Evolutionary conservation across 176 grass and related monocot species (phyloP).

Genomic region (Tillandsia fasciculata): DNA sequence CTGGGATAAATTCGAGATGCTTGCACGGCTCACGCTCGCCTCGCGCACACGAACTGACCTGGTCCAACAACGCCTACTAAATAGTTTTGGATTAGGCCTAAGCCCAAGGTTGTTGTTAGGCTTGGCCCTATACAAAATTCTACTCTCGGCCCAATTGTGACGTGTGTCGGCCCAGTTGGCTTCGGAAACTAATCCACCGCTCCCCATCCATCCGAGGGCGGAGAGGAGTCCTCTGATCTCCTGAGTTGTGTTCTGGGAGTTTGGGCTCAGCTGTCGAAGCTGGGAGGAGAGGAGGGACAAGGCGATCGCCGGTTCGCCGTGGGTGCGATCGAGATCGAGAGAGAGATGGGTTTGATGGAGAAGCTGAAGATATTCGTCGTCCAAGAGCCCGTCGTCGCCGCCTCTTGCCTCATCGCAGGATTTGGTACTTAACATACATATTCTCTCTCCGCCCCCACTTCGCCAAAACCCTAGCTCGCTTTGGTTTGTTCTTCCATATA

Average conservation of each 20-base stretch:
- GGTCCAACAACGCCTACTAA: too few relatives aligned
- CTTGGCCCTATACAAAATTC: too few relatives aligned
- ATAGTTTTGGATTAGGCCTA: too few relatives aligned
- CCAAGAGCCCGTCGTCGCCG: slow-evolving; percentile 70
- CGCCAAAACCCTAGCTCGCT: slow-evolving; percentile 14
- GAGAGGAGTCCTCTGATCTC: background rate
- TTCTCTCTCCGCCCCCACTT: slow-evolving; percentile 4
- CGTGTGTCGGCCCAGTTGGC: too few relatives aligned
- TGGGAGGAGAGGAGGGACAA: background rate
- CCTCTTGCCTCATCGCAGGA: slow-evolving; percentile 87
- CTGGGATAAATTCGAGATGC: background rate
- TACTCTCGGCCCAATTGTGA: too few relatives aligned
- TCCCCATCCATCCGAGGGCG: background rate
- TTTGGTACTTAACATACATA: slow-evolving; percentile 34
- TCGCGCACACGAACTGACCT: too few relatives aligned
- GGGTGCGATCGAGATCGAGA: background rate
- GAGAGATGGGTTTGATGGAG: slow-evolving; percentile 52
- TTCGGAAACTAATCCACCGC: too few relatives aligned
- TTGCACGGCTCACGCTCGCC: too few relatives aligned
- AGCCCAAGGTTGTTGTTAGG: too few relatives aligned
- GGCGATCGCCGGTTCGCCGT: background rate
- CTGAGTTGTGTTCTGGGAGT: background rate
- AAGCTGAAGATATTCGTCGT: slow-evolving; percentile 82
- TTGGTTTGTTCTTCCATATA: background rate
- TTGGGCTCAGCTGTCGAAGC: background rate